phyloP scores from a whole-genome alignment of 1,284 basidiomycete species.

The Ustilago loliicola region DNA sequence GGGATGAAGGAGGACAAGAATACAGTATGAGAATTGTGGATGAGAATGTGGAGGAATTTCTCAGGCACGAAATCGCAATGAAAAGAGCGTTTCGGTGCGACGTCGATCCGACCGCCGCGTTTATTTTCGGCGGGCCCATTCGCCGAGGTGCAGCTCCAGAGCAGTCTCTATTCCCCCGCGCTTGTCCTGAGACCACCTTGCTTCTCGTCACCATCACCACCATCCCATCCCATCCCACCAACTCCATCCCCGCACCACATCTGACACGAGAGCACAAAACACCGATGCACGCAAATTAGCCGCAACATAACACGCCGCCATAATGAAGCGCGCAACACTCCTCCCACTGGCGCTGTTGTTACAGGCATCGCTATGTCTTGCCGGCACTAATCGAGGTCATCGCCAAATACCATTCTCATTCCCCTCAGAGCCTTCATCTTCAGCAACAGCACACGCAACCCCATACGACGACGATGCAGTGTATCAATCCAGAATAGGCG shows the following conservation, averaged over 20 bases:
- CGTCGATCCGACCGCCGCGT: neutral
- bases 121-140: neutral
- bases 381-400: constrained; percentile 27
- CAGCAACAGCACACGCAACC: constrained; percentile 7
- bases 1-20: neutral
- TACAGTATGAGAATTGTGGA: neutral
- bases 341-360: constrained; percentile 4
- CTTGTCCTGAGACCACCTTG: neutral
- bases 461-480: constrained; percentile 7
- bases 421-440: constrained; percentile 13
- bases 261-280: no score
- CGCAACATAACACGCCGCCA: neutral
- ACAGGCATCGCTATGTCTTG: constrained; percentile 14
- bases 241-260: no score
- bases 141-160: neutral
- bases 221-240: no score
- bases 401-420: constrained; percentile 40
- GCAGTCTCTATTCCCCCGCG: neutral
- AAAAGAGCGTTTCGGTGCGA: neutral
- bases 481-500: constrained; percentile 6
- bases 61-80: neutral
- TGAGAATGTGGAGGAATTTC: neutral
- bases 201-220: constrained; percentile 6
- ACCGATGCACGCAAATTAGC: neutral
- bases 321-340: constrained; percentile 12